phyloP scores from a whole-genome alignment of 2,329 filamentous ascomycete genomes.

The Tolypocladium ophioglossoides region DNA sequence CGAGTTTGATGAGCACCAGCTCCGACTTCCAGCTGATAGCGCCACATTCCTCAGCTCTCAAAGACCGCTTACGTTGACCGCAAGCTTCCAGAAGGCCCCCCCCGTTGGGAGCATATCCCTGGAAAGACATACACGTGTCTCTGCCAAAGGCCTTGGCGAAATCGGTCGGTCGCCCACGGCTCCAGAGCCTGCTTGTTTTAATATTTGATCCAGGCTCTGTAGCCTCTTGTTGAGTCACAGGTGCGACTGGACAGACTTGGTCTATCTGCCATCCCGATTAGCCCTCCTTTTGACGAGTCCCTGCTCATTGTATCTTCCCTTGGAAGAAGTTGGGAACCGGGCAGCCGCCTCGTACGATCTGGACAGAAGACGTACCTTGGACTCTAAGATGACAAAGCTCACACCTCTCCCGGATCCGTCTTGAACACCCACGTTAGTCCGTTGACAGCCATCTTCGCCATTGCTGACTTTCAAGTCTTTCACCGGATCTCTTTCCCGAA shows the following conservation, averaged over 20 bases:
- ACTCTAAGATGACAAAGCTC: neutral
- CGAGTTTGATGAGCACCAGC: neutral
- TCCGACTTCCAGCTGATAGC: neutral
- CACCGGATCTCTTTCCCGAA: neutral
- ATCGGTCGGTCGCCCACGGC: neutral
- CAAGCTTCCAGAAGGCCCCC: neutral
- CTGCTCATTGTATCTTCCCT: neutral
- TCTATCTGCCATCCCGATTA: neutral
- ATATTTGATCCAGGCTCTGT: neutral
- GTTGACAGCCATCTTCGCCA: neutral
- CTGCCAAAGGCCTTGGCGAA: neutral
- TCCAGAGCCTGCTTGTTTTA: neutral
- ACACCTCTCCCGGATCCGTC: neutral
- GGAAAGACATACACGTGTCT: neutral
- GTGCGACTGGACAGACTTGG: neutral
- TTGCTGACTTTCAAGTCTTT: neutral
- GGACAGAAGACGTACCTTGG: neutral
- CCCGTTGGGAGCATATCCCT: neutral
- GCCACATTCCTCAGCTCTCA: neutral
- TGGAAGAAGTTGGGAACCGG: neutral
- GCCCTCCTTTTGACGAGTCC: neutral
- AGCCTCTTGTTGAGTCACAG: neutral
- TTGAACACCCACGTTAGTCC: neutral
- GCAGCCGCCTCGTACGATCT: neutral
- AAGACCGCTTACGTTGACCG: neutral